Conservation (phyloP, 805 yeast species). For the Sugiyamaella americana region DNA sequence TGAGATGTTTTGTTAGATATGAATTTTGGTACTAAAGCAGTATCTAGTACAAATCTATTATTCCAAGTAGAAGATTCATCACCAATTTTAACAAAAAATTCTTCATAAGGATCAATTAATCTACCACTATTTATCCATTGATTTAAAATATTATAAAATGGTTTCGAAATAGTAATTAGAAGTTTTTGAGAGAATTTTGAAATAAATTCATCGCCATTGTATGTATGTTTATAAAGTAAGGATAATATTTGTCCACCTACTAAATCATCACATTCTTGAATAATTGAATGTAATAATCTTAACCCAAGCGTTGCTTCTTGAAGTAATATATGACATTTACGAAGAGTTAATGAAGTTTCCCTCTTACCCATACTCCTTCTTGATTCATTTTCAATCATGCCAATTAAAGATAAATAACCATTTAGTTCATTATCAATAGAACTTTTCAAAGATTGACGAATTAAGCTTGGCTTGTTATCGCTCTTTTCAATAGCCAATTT, state of each 20-base stretch:
- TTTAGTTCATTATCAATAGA: conserved; percentile 40
- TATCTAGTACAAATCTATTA: conserved; percentile 22
- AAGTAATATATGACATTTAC: conserved; percentile 37
- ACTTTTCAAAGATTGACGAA: conserved; percentile 56
- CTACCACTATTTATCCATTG: conserved; percentile 70
- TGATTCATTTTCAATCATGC: conserved; percentile 39
- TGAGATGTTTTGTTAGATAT: conserved; percentile 28
- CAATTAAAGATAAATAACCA: conserved; percentile 39
- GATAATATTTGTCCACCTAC: conserved; percentile 51
- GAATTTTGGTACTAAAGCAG: conserved; percentile 35
- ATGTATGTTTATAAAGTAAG: conserved; percentile 42
- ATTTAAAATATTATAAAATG: conserved; percentile 55
- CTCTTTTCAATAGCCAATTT: conserved; percentile 26
- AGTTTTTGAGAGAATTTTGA: conserved; percentile 39
- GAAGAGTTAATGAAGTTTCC: conserved; percentile 18
- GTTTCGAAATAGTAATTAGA: conserved; percentile 42
- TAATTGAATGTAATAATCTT: conserved; percentile 48
- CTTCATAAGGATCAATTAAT: conserved; percentile 46
- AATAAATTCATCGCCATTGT: conserved; percentile 60
- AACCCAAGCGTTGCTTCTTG: conserved; percentile 49
- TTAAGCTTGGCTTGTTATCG: conserved; percentile 35
- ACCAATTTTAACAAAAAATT: conserved; percentile 49
- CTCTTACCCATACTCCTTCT: conserved; percentile 14
- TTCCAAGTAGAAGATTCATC: conserved; percentile 20
- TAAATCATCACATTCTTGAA: conserved; percentile 30